Percentiles rank a stretch among this genome's conserved stretches.
Evolutionary conservation across 2,329 filamentous ascomycete genomes (phyloP).

Genomic region (Aspergillus chevalieri): DNA sequence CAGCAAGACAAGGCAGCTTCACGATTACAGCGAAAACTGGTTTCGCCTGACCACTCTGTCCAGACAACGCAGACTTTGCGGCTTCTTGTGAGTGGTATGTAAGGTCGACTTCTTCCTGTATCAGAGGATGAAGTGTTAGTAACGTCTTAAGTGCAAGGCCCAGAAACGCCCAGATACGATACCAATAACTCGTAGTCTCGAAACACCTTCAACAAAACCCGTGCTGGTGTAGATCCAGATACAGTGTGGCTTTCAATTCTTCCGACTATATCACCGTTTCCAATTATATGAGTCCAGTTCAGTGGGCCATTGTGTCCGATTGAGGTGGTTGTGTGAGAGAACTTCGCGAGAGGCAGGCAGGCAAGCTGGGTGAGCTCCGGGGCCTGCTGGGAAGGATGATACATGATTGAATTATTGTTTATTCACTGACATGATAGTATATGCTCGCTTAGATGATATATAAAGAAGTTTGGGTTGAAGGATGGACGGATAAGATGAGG

Average conservation of each 20-base stretch:
- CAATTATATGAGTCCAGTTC: constrained; percentile 40
- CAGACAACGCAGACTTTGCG: constrained; percentile 9
- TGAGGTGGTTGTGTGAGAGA: constrained; percentile 39
- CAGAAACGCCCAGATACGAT: constrained; percentile 3
- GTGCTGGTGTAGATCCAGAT: constrained; percentile 3
- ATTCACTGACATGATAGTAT: not conserved
- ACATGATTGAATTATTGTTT: constrained; percentile 5
- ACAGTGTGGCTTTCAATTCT: constrained; percentile 27
- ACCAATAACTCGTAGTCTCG: constrained; percentile 34
- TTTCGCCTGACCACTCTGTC: constrained; percentile 17
- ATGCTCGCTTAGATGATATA: not conserved
- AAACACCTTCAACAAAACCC: constrained; percentile 29
- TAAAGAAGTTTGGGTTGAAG: not conserved
- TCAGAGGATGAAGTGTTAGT: not conserved
- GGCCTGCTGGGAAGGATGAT: constrained; percentile 5
- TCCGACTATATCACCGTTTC: constrained; percentile 29
- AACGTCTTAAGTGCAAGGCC: not conserved
- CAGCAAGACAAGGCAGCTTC: constrained; percentile 40
- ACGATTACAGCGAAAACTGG: constrained; percentile 37
- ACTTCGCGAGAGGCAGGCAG: constrained; percentile 34
- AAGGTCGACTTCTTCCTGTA: constrained; percentile 39
- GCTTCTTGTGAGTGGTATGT: constrained; percentile 25
- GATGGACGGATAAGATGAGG: not conserved
- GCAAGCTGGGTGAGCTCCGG: constrained; percentile 10
- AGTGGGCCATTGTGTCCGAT: constrained; percentile 32